phyloP scores from a whole-genome alignment of 169 alveolate genomes.

The Babesia sp. region DNA sequence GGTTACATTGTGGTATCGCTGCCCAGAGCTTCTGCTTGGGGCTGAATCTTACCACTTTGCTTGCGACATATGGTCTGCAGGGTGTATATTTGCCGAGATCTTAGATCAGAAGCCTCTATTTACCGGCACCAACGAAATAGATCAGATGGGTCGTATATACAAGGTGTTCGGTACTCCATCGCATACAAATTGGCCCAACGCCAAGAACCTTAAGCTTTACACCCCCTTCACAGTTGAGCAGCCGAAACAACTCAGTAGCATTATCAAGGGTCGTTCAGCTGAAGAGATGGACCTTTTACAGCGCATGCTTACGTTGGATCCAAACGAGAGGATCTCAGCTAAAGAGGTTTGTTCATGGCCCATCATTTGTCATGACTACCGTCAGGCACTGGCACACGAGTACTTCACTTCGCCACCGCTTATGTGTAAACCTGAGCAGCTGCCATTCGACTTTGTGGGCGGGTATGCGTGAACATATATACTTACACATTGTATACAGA shows the following conservation, averaged over 20 bases:
- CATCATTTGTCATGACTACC: neutral
- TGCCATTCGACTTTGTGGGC: constrained; percentile 51
- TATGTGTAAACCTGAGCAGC: constrained; percentile 66
- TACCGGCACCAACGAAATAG: constrained; percentile 86
- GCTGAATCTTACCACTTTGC: constrained; percentile 87
- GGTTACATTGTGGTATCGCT: constrained; percentile 93
- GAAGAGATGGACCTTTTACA: constrained; percentile 66
- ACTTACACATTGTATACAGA: neutral
- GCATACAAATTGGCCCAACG: constrained; percentile 89
- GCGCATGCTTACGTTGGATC: constrained; percentile 71
- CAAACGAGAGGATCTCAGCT: constrained; percentile 81
- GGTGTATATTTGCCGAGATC: constrained; percentile 92
- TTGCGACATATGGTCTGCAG: constrained; percentile 93
- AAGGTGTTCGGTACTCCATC: constrained; percentile 83
- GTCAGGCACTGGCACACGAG: constrained; percentile 77
- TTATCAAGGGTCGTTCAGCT: constrained; percentile 44
- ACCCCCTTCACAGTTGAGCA: constrained; percentile 68
- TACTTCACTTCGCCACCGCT: constrained; percentile 75
- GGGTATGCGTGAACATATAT: neutral
- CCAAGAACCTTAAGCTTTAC: constrained; percentile 69
- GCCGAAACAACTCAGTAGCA: constrained; percentile 53
- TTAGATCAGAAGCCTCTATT: constrained; percentile 84
- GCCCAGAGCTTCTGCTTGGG: constrained; percentile 93
- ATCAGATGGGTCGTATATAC: constrained; percentile 83
- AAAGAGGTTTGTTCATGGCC: constrained; percentile 47